phyloP scores from a whole-genome alignment of 2,329 filamentous ascomycete genomes.

The Sporothrix humicola region DNA sequence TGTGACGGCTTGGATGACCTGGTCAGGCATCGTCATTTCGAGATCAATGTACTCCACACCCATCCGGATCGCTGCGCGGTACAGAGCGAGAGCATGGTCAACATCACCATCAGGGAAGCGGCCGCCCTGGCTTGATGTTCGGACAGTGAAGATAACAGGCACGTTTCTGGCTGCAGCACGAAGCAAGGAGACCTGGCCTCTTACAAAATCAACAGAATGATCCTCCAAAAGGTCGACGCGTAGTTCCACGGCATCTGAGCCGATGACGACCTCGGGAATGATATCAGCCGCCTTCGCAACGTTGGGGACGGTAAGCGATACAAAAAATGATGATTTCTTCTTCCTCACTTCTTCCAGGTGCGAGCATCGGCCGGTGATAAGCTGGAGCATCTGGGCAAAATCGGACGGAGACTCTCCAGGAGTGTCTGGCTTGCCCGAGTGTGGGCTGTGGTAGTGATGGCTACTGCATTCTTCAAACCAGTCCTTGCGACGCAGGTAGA shows the following conservation, averaged over 20 bases:
- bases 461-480: conserved; percentile 96
- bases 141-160: conserved; percentile 90
- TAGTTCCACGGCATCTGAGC: conserved; percentile 90
- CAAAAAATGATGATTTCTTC: conserved; percentile 85
- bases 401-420: conserved; percentile 63
- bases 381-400: conserved; percentile 73
- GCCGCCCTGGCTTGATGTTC: conserved; percentile 85
- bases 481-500: conserved; percentile 85
- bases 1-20: conserved; percentile 72
- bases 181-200: conserved; percentile 79
- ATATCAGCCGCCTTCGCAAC: conserved; percentile 67
- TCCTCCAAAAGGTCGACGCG: conserved; percentile 90
- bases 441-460: conserved; percentile 87
- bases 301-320: conserved; percentile 84
- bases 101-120: conserved; percentile 79
- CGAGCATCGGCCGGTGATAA: conserved; percentile 67
- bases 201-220: conserved; percentile 75
- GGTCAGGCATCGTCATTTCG: conserved; percentile 82
- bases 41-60: conserved; percentile 93
- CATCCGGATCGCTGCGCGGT: conserved; percentile 77
- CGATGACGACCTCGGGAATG: conserved; percentile 76
- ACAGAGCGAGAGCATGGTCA: conserved; percentile 75
- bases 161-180: conserved; percentile 62
- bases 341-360: conserved; percentile 63
- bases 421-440: conserved; percentile 48